phyloP scores from a whole-genome alignment of 2,329 filamentous ascomycete genomes.

The Penicillium expansum region DNA sequence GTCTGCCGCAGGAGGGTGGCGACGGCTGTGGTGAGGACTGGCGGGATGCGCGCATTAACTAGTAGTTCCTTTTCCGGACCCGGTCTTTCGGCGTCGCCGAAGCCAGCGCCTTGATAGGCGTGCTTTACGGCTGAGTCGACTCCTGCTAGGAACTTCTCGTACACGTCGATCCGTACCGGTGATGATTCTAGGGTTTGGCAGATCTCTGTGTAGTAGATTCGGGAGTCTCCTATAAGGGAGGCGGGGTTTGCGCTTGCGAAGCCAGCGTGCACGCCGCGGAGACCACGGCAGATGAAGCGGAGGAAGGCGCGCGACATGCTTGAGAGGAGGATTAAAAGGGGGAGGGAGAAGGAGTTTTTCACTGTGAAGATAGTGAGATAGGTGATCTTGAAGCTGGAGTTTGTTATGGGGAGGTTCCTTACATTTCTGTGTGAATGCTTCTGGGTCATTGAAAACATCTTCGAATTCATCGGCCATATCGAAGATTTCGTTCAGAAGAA shows the following conservation, averaged over 20 bases:
- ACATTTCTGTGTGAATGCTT: constrained; percentile 40
- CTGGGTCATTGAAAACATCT: constrained; percentile 31
- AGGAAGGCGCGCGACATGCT: constrained; percentile 73
- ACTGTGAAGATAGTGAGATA: constrained; percentile 21
- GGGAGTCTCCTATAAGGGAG: constrained; percentile 38
- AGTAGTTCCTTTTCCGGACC: constrained; percentile 54
- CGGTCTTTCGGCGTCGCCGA: constrained; percentile 47
- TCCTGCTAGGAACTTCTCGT: constrained; percentile 63
- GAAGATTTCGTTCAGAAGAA: constrained; percentile 55
- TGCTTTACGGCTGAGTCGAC: constrained; percentile 64
- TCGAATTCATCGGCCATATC: constrained; percentile 43
- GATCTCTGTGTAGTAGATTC: constrained; percentile 51
- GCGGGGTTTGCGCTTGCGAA: constrained; percentile 40
- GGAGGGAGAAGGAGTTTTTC: constrained; percentile 40
- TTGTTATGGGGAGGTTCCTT: not conserved
- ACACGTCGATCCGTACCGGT: constrained; percentile 59
- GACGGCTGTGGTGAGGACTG: constrained; percentile 50
- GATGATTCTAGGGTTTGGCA: constrained; percentile 52
- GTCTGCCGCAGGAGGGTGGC: constrained; percentile 48
- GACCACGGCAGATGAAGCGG: constrained; percentile 63
- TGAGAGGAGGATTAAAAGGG: constrained; percentile 62
- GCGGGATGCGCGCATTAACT: constrained; percentile 52
- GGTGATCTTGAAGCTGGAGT: not conserved
- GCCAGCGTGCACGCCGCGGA: constrained; percentile 55
- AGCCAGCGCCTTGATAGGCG: constrained; percentile 51